Percentiles rank a stretch among this genome's conserved stretches.
Evolutionary conservation across 176 grass and related monocot species (phyloP).

Genomic region (Aegilops umbellulata): DNA sequence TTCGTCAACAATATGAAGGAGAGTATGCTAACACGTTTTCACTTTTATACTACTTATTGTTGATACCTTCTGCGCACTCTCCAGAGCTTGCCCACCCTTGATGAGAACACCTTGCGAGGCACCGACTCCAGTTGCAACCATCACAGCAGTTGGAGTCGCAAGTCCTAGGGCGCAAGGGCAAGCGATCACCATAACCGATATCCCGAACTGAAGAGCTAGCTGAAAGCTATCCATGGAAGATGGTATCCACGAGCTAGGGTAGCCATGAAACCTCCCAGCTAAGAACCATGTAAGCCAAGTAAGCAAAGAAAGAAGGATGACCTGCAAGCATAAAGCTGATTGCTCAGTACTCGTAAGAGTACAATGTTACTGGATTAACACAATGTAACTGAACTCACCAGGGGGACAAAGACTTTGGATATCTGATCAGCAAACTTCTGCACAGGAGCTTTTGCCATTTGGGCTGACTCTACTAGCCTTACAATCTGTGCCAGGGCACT

Average conservation of each 20-base stretch:
- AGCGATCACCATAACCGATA: constrained; percentile 99
- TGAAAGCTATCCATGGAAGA: constrained; percentile 93
- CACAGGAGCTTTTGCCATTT: constrained; percentile 96
- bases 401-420: constrained; percentile 85
- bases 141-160: constrained; percentile 96
- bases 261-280: constrained; percentile 68
- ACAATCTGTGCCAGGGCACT: constrained; percentile 89
- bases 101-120: constrained; percentile 91
- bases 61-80: constrained; percentile 86
- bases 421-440: constrained; percentile 96
- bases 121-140: constrained; percentile 97
- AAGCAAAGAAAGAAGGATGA: constrained; percentile 64
- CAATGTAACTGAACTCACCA: constrained; percentile 48
- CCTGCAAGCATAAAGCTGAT: constrained; percentile 47
- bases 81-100: constrained; percentile 92
- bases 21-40: background rate
- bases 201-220: constrained; percentile 91
- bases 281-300: constrained; percentile 92
- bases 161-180: constrained; percentile 90
- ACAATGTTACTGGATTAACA: background rate
- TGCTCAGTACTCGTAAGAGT: constrained; percentile 8
- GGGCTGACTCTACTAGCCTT: constrained; percentile 81
- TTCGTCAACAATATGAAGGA: constrained; percentile 14
- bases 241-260: constrained; percentile 85
- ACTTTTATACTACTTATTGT: background rate